These are phyloP conservation scores for Chalaropsis thielavioides DNA, from an alignment of 2,329 filamentous ascomycete genomes.

Conservation along the genomic window DNA sequence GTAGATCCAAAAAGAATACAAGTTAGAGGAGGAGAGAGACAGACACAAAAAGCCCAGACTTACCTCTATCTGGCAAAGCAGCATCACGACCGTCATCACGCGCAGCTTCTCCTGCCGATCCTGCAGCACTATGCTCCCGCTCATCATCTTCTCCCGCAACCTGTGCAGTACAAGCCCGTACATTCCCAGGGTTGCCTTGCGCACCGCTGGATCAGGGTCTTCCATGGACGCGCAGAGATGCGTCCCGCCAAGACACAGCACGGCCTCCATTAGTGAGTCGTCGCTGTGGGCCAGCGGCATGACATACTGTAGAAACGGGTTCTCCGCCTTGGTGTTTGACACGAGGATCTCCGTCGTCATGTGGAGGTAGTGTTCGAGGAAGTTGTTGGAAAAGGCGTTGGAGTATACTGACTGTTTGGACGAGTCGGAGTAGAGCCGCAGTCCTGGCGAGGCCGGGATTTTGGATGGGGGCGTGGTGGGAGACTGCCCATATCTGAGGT, in stretches of 20 bases:
- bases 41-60: background rate
- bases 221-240: conserved; percentile 17
- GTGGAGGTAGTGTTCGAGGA: conserved; percentile 17
- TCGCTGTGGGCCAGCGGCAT: conserved; percentile 17
- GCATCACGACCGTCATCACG: conserved; percentile 16
- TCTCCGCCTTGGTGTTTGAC: conserved; percentile 16
- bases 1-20: background rate
- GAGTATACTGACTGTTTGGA: conserved; percentile 11
- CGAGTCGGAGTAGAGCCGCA: conserved; percentile 6
- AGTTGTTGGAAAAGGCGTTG: conserved; percentile 13
- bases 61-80: conserved; percentile 17
- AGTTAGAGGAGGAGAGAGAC: background rate
- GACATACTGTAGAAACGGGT: conserved; percentile 16
- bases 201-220: conserved; percentile 12
- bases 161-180: conserved; percentile 14
- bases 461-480: background rate
- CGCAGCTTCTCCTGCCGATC: conserved; percentile 14
- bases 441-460: conserved; percentile 10
- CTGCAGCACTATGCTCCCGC: background rate
- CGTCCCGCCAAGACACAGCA: conserved; percentile 15
- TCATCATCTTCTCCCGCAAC: conserved; percentile 15
- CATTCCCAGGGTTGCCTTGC: conserved; percentile 12
- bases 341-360: conserved; percentile 17
- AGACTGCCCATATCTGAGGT: background rate
- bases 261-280: conserved; percentile 16